Conservation (phyloP, 2,329 filamentous ascomycete species). For the Phialemoniopsis sp. region DNA sequence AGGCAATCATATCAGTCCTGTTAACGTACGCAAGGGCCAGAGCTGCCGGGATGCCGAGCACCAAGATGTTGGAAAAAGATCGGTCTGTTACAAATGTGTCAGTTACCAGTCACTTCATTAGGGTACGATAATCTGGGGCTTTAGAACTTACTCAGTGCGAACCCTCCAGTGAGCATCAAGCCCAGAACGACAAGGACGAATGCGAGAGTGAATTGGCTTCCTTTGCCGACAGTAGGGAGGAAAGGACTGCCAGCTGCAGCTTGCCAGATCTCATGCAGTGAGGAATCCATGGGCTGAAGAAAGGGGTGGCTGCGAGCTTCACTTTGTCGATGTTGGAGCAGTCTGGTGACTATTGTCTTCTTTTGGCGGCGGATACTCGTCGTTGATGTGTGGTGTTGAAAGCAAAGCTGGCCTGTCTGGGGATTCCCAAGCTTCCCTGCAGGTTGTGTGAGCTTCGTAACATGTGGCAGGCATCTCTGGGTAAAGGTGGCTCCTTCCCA, state of each 20-base stretch:
- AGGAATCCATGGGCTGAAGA: constrained; percentile 63
- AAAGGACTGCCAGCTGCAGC: constrained; percentile 85
- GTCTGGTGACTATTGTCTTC: no score
- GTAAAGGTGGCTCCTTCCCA: constrained; percentile 7
- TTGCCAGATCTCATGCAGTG: constrained; percentile 89
- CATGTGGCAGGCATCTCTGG: constrained; percentile 3
- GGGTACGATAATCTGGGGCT: no score
- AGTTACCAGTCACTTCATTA: no score
- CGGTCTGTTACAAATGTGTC: constrained; percentile 56
- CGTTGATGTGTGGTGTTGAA: no score
- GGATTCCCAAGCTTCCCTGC: no score
- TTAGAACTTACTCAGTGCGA: constrained; percentile 71
- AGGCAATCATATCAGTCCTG: no score
- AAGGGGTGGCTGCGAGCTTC: no score
- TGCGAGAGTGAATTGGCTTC: constrained; percentile 77
- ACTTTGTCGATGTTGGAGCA: no score
- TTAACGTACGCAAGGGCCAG: constrained; percentile 78
- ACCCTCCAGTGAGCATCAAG: constrained; percentile 70
- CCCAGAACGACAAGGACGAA: constrained; percentile 71
- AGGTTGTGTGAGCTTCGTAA: constrained; percentile 1
- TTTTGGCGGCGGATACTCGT: no score
- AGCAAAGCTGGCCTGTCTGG: no score
- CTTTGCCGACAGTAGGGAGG: constrained; percentile 73
- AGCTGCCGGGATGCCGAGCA: constrained; percentile 83
- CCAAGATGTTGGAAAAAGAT: constrained; percentile 69